Percentiles rank a stretch among this genome's conserved stretches.
phyloP scores from a whole-genome alignment of 78 protist genomes.

The Cavenderia fasciculata region DNA sequence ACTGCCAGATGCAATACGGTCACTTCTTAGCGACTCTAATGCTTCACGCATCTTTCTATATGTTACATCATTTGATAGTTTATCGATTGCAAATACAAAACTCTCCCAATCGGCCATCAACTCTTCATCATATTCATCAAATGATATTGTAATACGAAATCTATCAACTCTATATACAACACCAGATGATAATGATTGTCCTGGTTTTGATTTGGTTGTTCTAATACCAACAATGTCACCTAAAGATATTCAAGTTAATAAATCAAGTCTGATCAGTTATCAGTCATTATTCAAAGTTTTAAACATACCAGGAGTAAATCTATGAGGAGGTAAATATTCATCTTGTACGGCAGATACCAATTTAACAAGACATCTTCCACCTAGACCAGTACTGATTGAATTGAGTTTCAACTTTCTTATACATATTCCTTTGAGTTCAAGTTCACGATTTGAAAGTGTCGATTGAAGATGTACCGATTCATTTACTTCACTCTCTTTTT shows the following conservation, averaged over 20 bases:
- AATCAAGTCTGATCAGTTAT: neutral
- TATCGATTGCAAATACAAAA: conserved; percentile 39
- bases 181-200: conserved; percentile 16
- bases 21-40: conserved; percentile 15
- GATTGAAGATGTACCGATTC: conserved; percentile 17
- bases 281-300: neutral
- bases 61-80: conserved; percentile 83
- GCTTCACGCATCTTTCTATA: conserved; percentile 71
- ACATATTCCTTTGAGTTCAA: conserved; percentile 55
- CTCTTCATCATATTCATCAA: conserved; percentile 29
- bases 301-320: conserved; percentile 11
- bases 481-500: conserved; percentile 75
- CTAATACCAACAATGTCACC: conserved; percentile 79
- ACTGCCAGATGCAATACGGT: too few species aligned
- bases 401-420: conserved; percentile 41
- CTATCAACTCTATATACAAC: conserved; percentile 58
- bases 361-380: conserved; percentile 30
- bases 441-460: conserved; percentile 43
- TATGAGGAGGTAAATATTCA: conserved; percentile 13
- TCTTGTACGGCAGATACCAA: neutral
- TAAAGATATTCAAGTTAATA: neutral
- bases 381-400: conserved; percentile 45
- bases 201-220: conserved; percentile 45
- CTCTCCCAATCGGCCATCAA: neutral
- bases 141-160: conserved; percentile 11